Percentiles rank a stretch among this genome's conserved stretches.
Evolutionary conservation across 768 basidiomycete species (phyloP).

Genomic region (Amanita subjunquillea): DNA sequence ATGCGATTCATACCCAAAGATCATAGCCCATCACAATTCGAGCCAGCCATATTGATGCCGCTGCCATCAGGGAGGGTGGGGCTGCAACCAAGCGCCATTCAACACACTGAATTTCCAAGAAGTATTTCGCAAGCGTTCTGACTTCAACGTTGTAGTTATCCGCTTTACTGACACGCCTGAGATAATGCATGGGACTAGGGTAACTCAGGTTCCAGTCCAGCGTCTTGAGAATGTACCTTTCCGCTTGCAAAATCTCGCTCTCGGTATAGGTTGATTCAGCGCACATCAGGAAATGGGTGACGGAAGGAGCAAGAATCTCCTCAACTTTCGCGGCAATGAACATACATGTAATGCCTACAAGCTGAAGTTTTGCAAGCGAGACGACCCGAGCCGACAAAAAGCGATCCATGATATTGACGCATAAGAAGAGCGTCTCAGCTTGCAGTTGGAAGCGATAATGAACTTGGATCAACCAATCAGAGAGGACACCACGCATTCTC

Average conservation of each 20-base stretch:
- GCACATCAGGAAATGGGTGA: constrained; percentile 79
- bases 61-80: constrained; percentile 81
- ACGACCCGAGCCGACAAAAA: constrained; percentile 72
- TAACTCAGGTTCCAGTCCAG: constrained; percentile 89
- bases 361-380: constrained; percentile 87
- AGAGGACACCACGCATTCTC: constrained; percentile 92
- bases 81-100: constrained; percentile 79
- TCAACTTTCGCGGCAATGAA: constrained; percentile 95
- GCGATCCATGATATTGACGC: constrained; percentile 86
- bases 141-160: constrained; percentile 93
- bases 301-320: constrained; percentile 87
- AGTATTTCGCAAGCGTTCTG: constrained; percentile 87
- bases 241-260: constrained; percentile 53
- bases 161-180: constrained; percentile 89
- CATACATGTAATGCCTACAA: constrained; percentile 90
- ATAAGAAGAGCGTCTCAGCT: constrained; percentile 92
- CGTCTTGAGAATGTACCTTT: constrained; percentile 88
- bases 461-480: constrained; percentile 95
- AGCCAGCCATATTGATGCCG: constrained; percentile 85
- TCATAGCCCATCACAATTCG: constrained; percentile 71
- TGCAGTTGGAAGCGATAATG: constrained; percentile 88
- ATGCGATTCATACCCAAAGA: constrained; percentile 67
- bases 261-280: constrained; percentile 86
- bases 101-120: constrained; percentile 84
- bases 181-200: constrained; percentile 90